Conservation (phyloP, 1,139 yeast species). For the Saccharomycopsis hybrid region DNA sequence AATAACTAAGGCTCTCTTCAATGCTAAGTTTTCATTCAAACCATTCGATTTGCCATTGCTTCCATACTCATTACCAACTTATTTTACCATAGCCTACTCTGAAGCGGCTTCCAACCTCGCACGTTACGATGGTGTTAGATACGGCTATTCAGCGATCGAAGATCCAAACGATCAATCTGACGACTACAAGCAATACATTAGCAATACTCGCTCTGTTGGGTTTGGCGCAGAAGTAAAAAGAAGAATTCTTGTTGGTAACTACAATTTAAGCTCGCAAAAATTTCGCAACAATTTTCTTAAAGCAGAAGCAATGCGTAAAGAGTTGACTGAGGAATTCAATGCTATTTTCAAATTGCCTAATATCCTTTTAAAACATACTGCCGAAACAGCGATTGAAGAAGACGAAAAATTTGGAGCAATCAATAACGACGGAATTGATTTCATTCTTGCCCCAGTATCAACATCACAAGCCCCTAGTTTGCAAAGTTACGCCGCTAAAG, state of each 20-base stretch:
- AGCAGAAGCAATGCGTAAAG: constrained; percentile 64
- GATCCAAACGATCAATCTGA: constrained; percentile 32
- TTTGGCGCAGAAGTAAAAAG: constrained; percentile 82
- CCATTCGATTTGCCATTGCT: constrained; percentile 68
- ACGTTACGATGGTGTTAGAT: constrained; percentile 84
- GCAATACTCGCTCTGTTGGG: constrained; percentile 53
- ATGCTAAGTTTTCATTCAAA: constrained; percentile 48
- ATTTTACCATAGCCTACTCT: constrained; percentile 83
- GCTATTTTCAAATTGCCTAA: constrained; percentile 50
- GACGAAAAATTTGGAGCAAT: constrained; percentile 12
- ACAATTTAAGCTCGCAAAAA: constrained; percentile 66
- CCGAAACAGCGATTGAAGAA: constrained; percentile 11
- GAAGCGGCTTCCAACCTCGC: constrained; percentile 93
- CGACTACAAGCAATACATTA: constrained; percentile 37
- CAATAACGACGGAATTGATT: constrained; percentile 47
- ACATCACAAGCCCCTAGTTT: constrained; percentile 52
- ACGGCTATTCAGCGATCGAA: constrained; percentile 44
- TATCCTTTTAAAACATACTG: constrained; percentile 29
- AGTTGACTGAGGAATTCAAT: constrained; percentile 61
- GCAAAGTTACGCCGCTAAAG: constrained; percentile 33
- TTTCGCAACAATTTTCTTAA: constrained; percentile 71
- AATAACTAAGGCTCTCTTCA: constrained; percentile 37
- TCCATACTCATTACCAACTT: constrained; percentile 66
- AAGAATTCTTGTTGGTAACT: constrained; percentile 79
- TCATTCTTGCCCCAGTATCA: constrained; percentile 69